Evolutionary conservation across 345 rosid genomes (phyloP), one percentile per base, ranked within the genome.

Genomic region (Arabis hirsuta): DNA sequence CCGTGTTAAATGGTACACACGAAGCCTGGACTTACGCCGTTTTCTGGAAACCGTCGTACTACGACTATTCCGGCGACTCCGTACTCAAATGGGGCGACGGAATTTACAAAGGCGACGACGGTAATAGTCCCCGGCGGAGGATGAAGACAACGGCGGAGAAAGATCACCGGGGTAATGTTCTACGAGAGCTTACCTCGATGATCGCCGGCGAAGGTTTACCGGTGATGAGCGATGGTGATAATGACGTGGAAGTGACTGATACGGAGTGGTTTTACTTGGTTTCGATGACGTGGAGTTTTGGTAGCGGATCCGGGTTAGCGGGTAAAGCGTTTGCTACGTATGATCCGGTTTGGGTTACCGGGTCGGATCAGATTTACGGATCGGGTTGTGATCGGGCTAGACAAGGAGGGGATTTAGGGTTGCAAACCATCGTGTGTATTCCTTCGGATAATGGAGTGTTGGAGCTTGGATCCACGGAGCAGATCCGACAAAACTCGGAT

Each of bases 61-160:
- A 34, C 12, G 96, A 88, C 48, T 82, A 69, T 72, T 53, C 88
- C 6, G 84, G 83, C 51, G 42, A 82, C 0, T 58, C 88, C 0
- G 69, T 89, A 5, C 82, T 93, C 1, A 91, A 84, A 1, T 94
- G 97, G 98, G 92, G 97, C 12, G 97, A 94, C 61, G 98, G 97
- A 2, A 80, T 89, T 78, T 91, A 89, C 74, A 94, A 80, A 32
- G 98, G 96, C 3, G 89, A 89, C n/a, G 89, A 85, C 11, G 90
- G 78, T 27, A 88, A 90, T 54, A 76, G 9, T 41, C 39, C 10
- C 39, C 22, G 26, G 10, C 55, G 9, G 81, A 81, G 55, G 61
- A 58, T 27, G 76, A 72, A 19, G 50, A 76, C 47, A 20, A 56
- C 59, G 16, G 79, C 68, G 10, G 98, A 87, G 67, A 96, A 86